Evolutionary conservation across 179 eudicot species (phyloP).

Genomic region (Silene vulgaris): DNA sequence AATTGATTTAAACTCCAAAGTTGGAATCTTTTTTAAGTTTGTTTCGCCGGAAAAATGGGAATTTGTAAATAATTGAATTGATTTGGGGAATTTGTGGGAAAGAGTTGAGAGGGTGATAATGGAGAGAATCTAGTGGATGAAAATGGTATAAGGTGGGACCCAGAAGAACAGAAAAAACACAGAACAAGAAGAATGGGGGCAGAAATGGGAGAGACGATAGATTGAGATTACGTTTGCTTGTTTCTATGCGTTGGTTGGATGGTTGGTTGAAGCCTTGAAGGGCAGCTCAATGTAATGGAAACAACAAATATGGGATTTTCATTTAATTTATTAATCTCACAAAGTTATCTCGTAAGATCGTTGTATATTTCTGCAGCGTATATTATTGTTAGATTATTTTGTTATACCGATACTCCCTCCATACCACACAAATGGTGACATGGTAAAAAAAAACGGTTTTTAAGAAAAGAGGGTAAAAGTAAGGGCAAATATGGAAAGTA

Average conservation of each 20-base stretch:
- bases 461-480: too few relatives aligned
- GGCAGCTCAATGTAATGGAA: conserved; percentile 8
- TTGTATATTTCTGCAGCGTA: too few relatives aligned
- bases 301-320: neutral
- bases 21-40: neutral
- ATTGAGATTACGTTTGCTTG: neutral
- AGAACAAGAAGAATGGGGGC: neutral
- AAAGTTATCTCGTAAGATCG: too few relatives aligned
- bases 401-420: too few relatives aligned
- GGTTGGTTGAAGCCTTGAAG: neutral
- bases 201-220: neutral
- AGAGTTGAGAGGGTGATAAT: neutral
- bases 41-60: neutral
- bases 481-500: too few relatives aligned
- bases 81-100: neutral
- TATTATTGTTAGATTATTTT: too few relatives aligned
- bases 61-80: neutral
- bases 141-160: conserved; percentile 13
- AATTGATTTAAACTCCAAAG: conserved; percentile 1
- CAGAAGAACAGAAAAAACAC: neutral
- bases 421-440: too few relatives aligned
- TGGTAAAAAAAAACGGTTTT: too few relatives aligned
- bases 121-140: conserved; percentile 14
- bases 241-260: neutral
- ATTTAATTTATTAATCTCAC: too few relatives aligned